Conservation (phyloP, 768 basidiomycete genomes). For the Termitomyces bulborhizus region DNA sequence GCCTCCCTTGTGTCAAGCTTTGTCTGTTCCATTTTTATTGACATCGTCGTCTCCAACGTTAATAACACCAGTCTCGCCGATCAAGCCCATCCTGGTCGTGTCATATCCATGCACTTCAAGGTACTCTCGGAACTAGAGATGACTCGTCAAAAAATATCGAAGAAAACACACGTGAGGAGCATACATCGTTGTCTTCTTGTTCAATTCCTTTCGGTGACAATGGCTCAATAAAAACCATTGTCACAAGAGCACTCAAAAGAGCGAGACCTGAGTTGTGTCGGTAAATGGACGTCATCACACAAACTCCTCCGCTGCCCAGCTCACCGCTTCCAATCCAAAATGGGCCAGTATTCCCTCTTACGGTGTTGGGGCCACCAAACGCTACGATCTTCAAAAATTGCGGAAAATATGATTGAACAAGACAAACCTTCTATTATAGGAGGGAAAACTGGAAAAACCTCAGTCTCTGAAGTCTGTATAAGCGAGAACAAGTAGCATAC, state of each 20-base stretch:
- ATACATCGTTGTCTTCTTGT: slow-evolving; percentile 33
- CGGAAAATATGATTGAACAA: neutral
- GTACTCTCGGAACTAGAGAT: slow-evolving; percentile 68
- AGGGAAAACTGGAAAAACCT: slow-evolving; percentile 44
- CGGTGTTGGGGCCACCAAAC: slow-evolving; percentile 49
- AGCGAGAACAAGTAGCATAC: slow-evolving; percentile 29
- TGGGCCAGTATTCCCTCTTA: slow-evolving; percentile 70
- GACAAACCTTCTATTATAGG: slow-evolving; percentile 52
- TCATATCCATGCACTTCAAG: slow-evolving; percentile 76
- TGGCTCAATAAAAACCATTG: slow-evolving; percentile 67
- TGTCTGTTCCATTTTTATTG: neutral
- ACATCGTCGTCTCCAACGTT: neutral
- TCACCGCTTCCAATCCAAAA: slow-evolving; percentile 77
- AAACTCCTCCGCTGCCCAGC: neutral
- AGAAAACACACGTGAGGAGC: neutral
- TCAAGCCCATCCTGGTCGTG: slow-evolving; percentile 24
- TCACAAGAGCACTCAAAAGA: slow-evolving; percentile 67
- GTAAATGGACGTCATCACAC: neutral
- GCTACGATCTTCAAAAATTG: slow-evolving; percentile 25
- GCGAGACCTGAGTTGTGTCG: slow-evolving; percentile 44
- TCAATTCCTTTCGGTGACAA: slow-evolving; percentile 73
- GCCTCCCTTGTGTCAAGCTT: neutral
- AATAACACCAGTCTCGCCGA: neutral
- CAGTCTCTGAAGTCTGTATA: neutral
- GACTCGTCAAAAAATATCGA: neutral